Base-by-base conservation (phyloP, 768 basidiomycete genomes). In the Podaxis pistillaris region DNA sequence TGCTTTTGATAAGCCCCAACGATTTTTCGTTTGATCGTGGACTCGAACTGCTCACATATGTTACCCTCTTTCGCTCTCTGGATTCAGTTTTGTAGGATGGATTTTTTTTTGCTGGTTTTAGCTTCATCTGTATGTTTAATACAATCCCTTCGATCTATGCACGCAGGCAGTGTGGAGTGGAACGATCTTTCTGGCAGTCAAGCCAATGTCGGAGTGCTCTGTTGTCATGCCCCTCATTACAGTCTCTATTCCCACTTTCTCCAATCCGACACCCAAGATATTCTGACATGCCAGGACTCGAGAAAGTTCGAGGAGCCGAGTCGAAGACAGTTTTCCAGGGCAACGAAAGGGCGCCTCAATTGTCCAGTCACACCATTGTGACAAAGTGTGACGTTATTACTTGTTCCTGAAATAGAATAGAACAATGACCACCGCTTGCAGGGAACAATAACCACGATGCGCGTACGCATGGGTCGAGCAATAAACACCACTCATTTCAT, bases 361-460 rank as follows among this genome's bases (percentile, higher is more conserved):
- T 51, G 58, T 26, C 19, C 12, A 11, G 50, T 52, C 58, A 60
- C 58, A 13, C 3, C 5, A 49, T 37, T 28, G 58, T 58, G 57
- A 50, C 30, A 13, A 41, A 33, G 1, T 53, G 50, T 60, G 38
- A 52, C 38, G 50, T 30, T 33, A 9, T 19, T 12, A 59, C 15
- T 59, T 50, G 36, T 40, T 60, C 58, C 26, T 7, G 17, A 60
- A 60, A 60, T 60, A 60, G 50, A 51, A 53, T 9, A 40, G 37
- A 60, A 60, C 50, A 60, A 60, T 28, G 58, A 60, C 22, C 28
- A 26, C 22, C 22, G 13, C 17, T 41, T 40, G 55, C 24, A 41
- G 13, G 19, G 58, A 60, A 60, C 58, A 60, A 53, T 60, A 50
- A 46, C 44, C 24, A 46, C 19, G 37, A 30, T 22, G 19, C 17